Evolutionary conservation across 2,329 filamentous ascomycete species (phyloP).

Genomic region (Arthrocladium fulminans): DNA sequence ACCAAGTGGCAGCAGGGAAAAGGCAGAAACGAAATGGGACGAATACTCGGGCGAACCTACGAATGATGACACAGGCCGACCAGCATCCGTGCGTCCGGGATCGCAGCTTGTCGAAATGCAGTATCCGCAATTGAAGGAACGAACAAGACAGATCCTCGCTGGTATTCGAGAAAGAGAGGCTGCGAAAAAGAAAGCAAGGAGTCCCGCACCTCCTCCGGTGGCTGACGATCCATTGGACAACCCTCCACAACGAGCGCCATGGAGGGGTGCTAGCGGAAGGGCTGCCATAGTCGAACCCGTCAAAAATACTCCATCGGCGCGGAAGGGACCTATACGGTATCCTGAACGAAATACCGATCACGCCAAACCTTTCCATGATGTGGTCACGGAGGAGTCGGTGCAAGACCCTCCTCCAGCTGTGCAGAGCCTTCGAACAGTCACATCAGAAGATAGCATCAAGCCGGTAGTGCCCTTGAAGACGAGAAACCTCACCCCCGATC

Average conservation of each 20-base stretch:
- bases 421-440: slow-evolving; percentile 16
- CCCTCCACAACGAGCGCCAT: slow-evolving; percentile 45
- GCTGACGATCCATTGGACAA: slow-evolving; percentile 35
- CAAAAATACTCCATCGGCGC: slow-evolving; percentile 49
- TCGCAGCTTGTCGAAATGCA: slow-evolving; percentile 25
- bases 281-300: slow-evolving; percentile 56
- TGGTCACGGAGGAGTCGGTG: neutral
- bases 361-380: slow-evolving; percentile 5
- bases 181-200: slow-evolving; percentile 26
- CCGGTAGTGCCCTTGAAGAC: slow-evolving; percentile 36
- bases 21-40: slow-evolving; percentile 50
- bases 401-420: slow-evolving; percentile 10
- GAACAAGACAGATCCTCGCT: slow-evolving; percentile 28
- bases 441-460: slow-evolving; percentile 32
- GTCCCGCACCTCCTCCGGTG: slow-evolving; percentile 27
- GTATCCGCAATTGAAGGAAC: slow-evolving; percentile 28
- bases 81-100: slow-evolving; percentile 22
- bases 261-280: slow-evolving; percentile 66
- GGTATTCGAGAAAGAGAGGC: slow-evolving; percentile 26
- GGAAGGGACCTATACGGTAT: slow-evolving; percentile 25
- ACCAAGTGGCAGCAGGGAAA: slow-evolving; percentile 14
- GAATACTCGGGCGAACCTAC: slow-evolving; percentile 58
- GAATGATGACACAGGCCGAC: slow-evolving; percentile 45
- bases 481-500: slow-evolving; percentile 1
- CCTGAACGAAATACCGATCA: slow-evolving; percentile 18